Evolutionary conservation across 169 alveolate genomes (phyloP).

Genomic region (Babesia sp.): DNA sequence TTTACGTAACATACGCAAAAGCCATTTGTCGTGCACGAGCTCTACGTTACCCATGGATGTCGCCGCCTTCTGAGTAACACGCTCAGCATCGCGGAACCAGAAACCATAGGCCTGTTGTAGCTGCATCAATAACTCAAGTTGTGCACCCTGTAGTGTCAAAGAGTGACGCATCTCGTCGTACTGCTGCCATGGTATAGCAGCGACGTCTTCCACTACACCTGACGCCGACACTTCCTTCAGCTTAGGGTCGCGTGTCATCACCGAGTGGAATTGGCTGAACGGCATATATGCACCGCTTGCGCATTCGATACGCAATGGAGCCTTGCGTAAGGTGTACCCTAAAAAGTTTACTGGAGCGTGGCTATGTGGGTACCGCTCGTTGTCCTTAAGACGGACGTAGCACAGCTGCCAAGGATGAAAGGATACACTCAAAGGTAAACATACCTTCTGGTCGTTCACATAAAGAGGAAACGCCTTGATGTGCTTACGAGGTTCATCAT

Average conservation of each 20-base stretch:
- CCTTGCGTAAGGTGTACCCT: constrained; percentile 53
- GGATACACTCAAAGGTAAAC: background rate
- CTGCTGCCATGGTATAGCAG: constrained; percentile 47
- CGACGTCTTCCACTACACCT: constrained; percentile 42
- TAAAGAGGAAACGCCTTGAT: constrained; percentile 48
- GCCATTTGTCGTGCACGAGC: constrained; percentile 61
- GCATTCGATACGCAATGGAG: constrained; percentile 38
- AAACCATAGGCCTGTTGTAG: constrained; percentile 42
- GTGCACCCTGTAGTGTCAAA: constrained; percentile 38
- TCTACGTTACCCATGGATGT: constrained; percentile 33
- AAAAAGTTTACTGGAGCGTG: constrained; percentile 46
- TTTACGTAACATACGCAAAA: constrained; percentile 48
- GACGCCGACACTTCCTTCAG: constrained; percentile 44
- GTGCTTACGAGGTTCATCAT: constrained; percentile 19
- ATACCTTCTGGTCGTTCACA: constrained; percentile 44
- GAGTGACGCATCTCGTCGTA: constrained; percentile 68
- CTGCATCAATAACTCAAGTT: constrained; percentile 37
- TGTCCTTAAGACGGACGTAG: constrained; percentile 42
- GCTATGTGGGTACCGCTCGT: constrained; percentile 39
- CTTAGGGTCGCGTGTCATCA: constrained; percentile 48
- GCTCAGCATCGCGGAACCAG: constrained; percentile 51
- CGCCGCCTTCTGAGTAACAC: constrained; percentile 24
- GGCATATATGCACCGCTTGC: constrained; percentile 42
- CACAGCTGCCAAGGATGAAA: constrained; percentile 19
- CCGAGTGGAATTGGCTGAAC: constrained; percentile 19